These are phyloP conservation scores for Clarireedia hainanense DNA, from an alignment of 2,329 filamentous ascomycete species.

Conservation along the genomic window DNA sequence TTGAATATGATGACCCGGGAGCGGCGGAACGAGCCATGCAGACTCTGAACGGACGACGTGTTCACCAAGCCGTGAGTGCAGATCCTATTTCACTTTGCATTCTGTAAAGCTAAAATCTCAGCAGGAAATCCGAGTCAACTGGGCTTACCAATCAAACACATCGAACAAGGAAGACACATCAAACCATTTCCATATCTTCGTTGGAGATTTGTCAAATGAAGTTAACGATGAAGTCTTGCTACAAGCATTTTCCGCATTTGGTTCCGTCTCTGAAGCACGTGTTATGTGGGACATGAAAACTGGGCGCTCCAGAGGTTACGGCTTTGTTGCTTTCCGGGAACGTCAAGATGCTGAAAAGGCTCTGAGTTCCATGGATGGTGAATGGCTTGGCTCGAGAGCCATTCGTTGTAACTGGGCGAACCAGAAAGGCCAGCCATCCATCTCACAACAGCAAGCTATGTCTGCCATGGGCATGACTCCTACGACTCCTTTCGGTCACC, in stretches of 20 bases:
- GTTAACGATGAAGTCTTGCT: conserved; percentile 93
- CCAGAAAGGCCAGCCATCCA: conserved; percentile 98
- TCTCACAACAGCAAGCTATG: conserved; percentile 96
- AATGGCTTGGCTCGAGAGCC: conserved; percentile 95
- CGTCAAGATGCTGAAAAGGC: conserved; percentile 92
- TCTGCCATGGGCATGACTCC: conserved; percentile 96
- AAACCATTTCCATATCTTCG: conserved; percentile 98
- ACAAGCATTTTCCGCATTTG: conserved; percentile 94
- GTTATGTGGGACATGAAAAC: conserved; percentile 99
- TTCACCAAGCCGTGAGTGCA: conserved; percentile 80
- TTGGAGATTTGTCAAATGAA: conserved; percentile 95
- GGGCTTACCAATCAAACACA: conserved; percentile 97
- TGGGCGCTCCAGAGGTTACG: conserved; percentile 91
- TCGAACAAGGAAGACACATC: conserved; percentile 95
- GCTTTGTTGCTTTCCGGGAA: conserved; percentile 95
- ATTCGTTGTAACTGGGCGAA: conserved; percentile 99
- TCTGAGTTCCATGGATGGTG: conserved; percentile 94
- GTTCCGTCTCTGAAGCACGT: conserved; percentile 90
- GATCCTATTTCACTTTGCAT: background rate
- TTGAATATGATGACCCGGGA: conserved; percentile 96
- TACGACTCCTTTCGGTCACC: conserved; percentile 90
- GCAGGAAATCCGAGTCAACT: conserved; percentile 97
- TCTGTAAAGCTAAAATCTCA: background rate
- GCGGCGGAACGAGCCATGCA: conserved; percentile 96
- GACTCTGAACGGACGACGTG: conserved; percentile 88